These are phyloP conservation scores for maize (Zea mays) DNA, from an alignment of 176 grass and related monocot species.

Conservation along the genomic window Zm-B73-REFERENCE-NAM-5.0 NC_050104.1:24106001-24106500, in stretches of 20 bases:
- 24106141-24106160: background rate
- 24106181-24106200: background rate
- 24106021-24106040: background rate
- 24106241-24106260: background rate
- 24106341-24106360: background rate
- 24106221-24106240: background rate
- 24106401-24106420: background rate
- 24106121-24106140: background rate
- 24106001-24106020: background rate
- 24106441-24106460: no score
- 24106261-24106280: background rate
- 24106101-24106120: background rate
- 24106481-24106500: no score
- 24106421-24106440: no score
- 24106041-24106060: slow-evolving; percentile 14
- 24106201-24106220: slow-evolving; percentile 27
- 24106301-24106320: background rate
- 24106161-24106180: background rate
- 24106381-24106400: background rate
- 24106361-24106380: background rate
- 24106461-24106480: no score
- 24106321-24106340: background rate
- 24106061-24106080: background rate
- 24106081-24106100: background rate
- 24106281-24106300: background rate